Evolutionary conservation across 1,139 yeast species (phyloP).

Genomic region (Pneumocystis jirovecii): DNA sequence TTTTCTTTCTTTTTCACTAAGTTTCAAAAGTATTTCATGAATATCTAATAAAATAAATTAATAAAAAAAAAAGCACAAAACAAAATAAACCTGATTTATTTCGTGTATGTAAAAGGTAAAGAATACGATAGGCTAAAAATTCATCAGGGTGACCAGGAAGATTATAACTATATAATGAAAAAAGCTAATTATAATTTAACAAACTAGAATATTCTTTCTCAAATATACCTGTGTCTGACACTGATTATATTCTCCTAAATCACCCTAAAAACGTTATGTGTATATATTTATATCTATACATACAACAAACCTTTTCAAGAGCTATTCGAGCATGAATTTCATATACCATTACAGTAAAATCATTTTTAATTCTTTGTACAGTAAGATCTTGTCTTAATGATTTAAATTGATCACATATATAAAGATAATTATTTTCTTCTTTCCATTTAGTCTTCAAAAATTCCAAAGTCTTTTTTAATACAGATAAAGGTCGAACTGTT

Average conservation of each 20-base stretch:
- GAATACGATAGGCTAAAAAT: slow-evolving; percentile 57
- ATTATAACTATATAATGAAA: slow-evolving; percentile 34
- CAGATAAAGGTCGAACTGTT: slow-evolving; percentile 55
- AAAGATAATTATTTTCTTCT: slow-evolving; percentile 45
- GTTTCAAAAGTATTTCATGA: slow-evolving; percentile 20
- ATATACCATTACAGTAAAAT: slow-evolving; percentile 64
- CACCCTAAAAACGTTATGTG: slow-evolving; percentile 32
- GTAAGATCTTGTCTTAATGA: slow-evolving; percentile 85
- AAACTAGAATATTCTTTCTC: neutral
- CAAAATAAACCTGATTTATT: slow-evolving; percentile 26
- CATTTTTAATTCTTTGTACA: slow-evolving; percentile 74
- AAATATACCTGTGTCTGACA: slow-evolving; percentile 54
- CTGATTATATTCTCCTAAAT: slow-evolving; percentile 88
- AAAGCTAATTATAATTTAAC: neutral
- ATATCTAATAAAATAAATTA: slow-evolving; percentile 15
- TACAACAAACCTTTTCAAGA: slow-evolving; percentile 29
- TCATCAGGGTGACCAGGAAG: slow-evolving; percentile 36
- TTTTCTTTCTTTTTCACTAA: slow-evolving; percentile 19
- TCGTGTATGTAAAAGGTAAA: slow-evolving; percentile 66
- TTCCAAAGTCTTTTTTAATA: slow-evolving; percentile 45
- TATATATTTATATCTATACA: neutral
- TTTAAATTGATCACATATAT: slow-evolving; percentile 77
- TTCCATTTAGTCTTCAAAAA: slow-evolving; percentile 42
- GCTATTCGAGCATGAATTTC: slow-evolving; percentile 84
- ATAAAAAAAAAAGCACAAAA: neutral